Evolutionary conservation across 2,329 filamentous ascomycete species (phyloP).

Genomic region (Trichophyton rubrum): DNA sequence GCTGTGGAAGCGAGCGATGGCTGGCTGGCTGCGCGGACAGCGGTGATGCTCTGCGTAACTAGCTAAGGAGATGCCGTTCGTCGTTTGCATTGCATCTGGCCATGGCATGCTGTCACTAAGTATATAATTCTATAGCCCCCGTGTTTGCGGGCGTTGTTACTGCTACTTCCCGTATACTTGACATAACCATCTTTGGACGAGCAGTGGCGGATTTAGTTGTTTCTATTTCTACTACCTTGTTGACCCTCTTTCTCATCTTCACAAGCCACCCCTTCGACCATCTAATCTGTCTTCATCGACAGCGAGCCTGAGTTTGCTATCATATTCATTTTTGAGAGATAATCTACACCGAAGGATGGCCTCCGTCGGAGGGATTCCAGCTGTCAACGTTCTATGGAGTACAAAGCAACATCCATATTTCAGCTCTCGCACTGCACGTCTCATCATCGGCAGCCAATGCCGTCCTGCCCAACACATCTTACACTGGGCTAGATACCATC

Average conservation of each 20-base stretch:
- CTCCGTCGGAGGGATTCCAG: neutral
- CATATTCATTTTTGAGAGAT: neutral
- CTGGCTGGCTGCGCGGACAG: neutral
- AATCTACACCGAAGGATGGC: neutral
- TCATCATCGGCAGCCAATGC: neutral
- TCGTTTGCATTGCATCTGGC: neutral
- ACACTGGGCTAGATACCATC: constrained; percentile 2
- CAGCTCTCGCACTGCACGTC: neutral
- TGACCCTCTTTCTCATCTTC: neutral
- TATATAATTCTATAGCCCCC: neutral
- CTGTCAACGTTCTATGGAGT: neutral
- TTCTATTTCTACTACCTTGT: neutral
- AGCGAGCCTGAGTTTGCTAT: neutral
- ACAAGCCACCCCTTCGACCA: neutral
- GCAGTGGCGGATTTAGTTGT: neutral
- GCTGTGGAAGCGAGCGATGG: neutral
- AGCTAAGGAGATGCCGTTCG: neutral
- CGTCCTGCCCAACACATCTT: neutral
- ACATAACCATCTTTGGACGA: neutral
- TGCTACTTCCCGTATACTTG: neutral
- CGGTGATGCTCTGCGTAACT: neutral
- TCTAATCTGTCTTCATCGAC: neutral
- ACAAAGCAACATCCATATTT: constrained; percentile 3
- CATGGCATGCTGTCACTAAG: neutral
- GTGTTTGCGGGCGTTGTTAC: neutral